Evolutionary conservation across 768 basidiomycete genomes (phyloP), one percentile per base, ranked within the genome.

Genomic region (Phlebiopsis gigantea): DNA sequence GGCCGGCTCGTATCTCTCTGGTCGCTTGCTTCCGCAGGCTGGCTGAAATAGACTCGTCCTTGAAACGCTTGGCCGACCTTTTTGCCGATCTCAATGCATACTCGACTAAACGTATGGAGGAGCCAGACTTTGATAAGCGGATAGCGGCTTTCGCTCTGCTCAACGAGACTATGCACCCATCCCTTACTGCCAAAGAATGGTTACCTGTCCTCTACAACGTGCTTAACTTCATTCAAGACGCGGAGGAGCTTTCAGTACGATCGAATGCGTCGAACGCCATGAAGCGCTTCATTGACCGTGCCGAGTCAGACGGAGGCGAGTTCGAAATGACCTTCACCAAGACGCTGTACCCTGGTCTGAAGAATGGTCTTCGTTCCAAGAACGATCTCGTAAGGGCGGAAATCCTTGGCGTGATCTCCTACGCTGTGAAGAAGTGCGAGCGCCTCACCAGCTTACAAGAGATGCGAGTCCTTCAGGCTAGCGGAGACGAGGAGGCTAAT

Each of bases 51-150:
- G 77, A 87, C 57, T 57, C 69, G 0, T 69, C 76, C 2, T 72
- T 92, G 19, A 63, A 71, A 42, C 56, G 63, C 29, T 57, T 91
- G 0, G 79, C 85, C 1, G 68, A 74, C 6, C 69, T 94, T 4
- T 63, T 93, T 53, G 79, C 78, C 7, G 77, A 77, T 0, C 76
- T 98, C 60, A 98, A 98, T 64, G 85, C 96, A 0, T 99, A 87
- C 66, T 96, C 94, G 0, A 69, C 70, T 0, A 88, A 84, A 63
- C 80, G 93, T 6, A 69, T 93, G 30, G 93, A 96, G 56, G 94
- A 98, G 66, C 90, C 94, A 2, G 93, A 98, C 69, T 98, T 97
- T 61, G 90, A 95, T 56, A 79, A 83, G 26, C 87, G 97, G 1
- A 74, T 98, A 2, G 68, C 71, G 1, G 93, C 91, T 0, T 97